Base-by-base conservation (phyloP, 2,329 filamentous ascomycete species). In the Colletotrichum destructivum region DNA sequence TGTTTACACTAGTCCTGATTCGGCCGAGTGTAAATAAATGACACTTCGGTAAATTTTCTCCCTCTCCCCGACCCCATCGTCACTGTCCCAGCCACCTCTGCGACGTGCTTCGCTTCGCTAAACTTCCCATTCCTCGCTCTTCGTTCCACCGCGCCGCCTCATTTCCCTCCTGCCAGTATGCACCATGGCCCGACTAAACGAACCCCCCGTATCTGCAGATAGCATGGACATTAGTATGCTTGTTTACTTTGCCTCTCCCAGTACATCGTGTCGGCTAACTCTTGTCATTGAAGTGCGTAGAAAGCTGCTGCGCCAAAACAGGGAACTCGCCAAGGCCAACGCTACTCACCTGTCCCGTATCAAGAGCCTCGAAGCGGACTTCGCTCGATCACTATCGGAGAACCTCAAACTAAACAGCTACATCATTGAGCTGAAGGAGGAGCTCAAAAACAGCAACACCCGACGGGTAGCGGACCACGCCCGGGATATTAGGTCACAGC, bases 121-220 rank as follows among this genome's bases (percentile, higher is more conserved):
- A 49, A 38, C 61, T 44, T 56, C 49, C 59, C 62, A 73, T 71
- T 69, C 69, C 55, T 69, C 61, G 57, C 16, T 38, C 47, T 60
- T 35, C 51, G 62, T 59, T 38, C 61, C 68, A 65, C 61, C 60
- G 61, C 52, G 26, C 46, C 21, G 15, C 51, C 42, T 65, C 59
- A 35, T 42, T 35, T 57, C 52, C 31, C 35, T 60, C 60, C 35
- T 60, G 62, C 35, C 63, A 77, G 70, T 75, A 81, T 83, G 85
- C 85, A 80, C 82, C 77, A 96, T 96, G 93, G 93, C 93, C 84
- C 89, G 93, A 84, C 88, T 96, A 76, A 95, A 95, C 84, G 93
- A 95, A 86, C 88, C 89, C 79, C 87, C 90, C 74, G 84, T 88
- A 83, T 88, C 92, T 78, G 87, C 86, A 79, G 93, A 94, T 83